Evolutionary conservation across 2,329 filamentous ascomycete species (phyloP).

Genomic region (Fusarium sp.): DNA sequence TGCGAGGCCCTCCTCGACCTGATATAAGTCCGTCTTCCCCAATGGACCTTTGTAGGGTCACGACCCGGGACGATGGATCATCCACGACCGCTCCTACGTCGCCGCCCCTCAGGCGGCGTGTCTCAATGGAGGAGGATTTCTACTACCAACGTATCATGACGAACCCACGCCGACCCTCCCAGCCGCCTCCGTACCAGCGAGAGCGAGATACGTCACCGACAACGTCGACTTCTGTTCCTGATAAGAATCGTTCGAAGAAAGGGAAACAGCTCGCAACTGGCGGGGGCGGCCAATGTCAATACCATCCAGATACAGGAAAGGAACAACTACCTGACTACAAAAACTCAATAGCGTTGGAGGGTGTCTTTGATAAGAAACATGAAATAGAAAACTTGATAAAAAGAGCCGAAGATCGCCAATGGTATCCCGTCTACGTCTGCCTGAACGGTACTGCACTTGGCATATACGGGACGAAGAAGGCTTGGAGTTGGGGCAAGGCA

Average conservation of each 20-base stretch:
- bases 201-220: slow-evolving; percentile 33
- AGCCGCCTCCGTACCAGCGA: slow-evolving; percentile 58
- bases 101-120: slow-evolving; percentile 55
- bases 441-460: slow-evolving; percentile 74
- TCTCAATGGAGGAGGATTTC: slow-evolving; percentile 65
- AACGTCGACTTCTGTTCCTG: slow-evolving; percentile 24
- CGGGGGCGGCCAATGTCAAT: slow-evolving; percentile 33
- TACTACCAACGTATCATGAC: slow-evolving; percentile 63
- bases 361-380: slow-evolving; percentile 69
- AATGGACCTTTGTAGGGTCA: slow-evolving; percentile 49
- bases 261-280: slow-evolving; percentile 32
- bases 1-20: slow-evolving; percentile 34
- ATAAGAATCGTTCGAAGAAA: slow-evolving; percentile 31
- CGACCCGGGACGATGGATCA: slow-evolving; percentile 48
- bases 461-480: slow-evolving; percentile 70
- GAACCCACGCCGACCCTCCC: slow-evolving; percentile 54
- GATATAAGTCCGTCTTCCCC: slow-evolving; percentile 42
- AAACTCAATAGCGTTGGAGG: slow-evolving; percentile 63
- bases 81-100: slow-evolving; percentile 45
- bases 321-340: slow-evolving; percentile 66
- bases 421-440: slow-evolving; percentile 69
- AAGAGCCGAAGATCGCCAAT: slow-evolving; percentile 68
- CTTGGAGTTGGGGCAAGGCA: slow-evolving; percentile 60
- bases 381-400: slow-evolving; percentile 73
- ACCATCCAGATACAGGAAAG: slow-evolving; percentile 37